Evolutionary conservation across 768 basidiomycete genomes (phyloP), one percentile per base, ranked within the genome.

Genomic region (Serendipita sp.): DNA sequence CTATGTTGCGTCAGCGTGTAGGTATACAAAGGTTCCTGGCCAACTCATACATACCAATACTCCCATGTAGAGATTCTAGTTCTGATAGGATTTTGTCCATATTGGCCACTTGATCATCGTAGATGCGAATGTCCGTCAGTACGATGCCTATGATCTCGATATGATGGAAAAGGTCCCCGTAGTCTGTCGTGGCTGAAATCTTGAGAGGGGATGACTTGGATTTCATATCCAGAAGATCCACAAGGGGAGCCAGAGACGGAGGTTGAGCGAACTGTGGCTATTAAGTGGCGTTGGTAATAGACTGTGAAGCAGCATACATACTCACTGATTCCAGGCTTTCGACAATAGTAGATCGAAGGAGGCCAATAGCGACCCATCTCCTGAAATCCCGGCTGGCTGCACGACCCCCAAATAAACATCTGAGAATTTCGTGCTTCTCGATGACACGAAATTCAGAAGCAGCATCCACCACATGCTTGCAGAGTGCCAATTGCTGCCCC

Each of bases 121-220:
- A 44, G 38, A 60, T 11, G 13, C 18, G n/a, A 18, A 65, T 15
- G 41, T 65, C 18, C 3, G 65, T 65, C 38, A 65, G 44, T 15
- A 44, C 54, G 3, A 41, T 60, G 16, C 58, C 65, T 41, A 65
- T 41, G 18, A 65, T 58, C 34, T 65, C 54, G 8, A 58, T 48
- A 3, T 28, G 54, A 23, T 58, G 23, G 56, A 47, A 41, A 28
- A 65, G 44, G 16, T 52, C 32, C 13, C 60, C 52, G 30, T 65
- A 65, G 34, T 65, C 38, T 11, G 65, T 65, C 34, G 56, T 28
- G 11, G 56, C 1, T 16, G 36, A 58, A 30, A 65, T 44, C 15
- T 52, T 35, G 38, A 65, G 60, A 8, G 65, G 65, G n/a, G 65
- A 65, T 2, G 23, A 28, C 3, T n/a, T 60, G 36, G 35, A 11